Percentiles rank a stretch among this genome's conserved stretches.
Conservation (phyloP, 768 basidiomycete species). For the Lactarius akahatsu region DNA sequence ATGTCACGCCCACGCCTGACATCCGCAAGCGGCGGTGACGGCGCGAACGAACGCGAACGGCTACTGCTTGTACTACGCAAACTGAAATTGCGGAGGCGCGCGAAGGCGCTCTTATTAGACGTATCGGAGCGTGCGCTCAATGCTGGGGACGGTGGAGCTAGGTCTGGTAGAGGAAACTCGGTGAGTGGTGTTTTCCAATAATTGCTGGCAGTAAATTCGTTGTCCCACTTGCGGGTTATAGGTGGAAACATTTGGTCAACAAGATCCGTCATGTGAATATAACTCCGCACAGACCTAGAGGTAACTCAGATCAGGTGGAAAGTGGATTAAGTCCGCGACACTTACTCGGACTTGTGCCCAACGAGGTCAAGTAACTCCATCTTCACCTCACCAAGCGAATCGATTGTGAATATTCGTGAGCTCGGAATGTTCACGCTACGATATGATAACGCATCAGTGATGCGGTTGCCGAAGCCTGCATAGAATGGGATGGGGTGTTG, state of each 20-base stretch:
- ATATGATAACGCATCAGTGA: conserved; percentile 98
- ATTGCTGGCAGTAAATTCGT: conserved; percentile 96
- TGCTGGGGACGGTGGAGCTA: conserved; percentile 87
- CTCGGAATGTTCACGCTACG: conserved; percentile 93
- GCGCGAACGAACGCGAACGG: conserved; percentile 33
- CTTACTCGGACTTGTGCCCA: conserved; percentile 94
- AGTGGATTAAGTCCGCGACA: conserved; percentile 23
- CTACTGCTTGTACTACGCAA: conserved; percentile 49
- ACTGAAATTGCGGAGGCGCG: conserved; percentile 75
- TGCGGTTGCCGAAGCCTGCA: conserved; percentile 96
- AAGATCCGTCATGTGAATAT: conserved; percentile 99
- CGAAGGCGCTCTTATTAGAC: conserved; percentile 68
- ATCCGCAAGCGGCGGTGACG: conserved; percentile 36
- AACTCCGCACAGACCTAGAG: conserved; percentile 46
- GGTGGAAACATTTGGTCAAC: conserved; percentile 99
- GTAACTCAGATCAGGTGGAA: not conserved
- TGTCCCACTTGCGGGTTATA: conserved; percentile 82
- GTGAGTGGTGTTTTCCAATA: conserved; percentile 87
- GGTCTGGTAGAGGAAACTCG: conserved; percentile 75
- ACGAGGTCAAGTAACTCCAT: conserved; percentile 95
- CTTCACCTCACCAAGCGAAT: conserved; percentile 92
- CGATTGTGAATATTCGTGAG: conserved; percentile 95
- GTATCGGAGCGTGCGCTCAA: conserved; percentile 92
- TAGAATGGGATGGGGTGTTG: conserved; percentile 78
- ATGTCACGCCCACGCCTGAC: conserved; percentile 25